Evolutionary conservation across 345 rosid species (phyloP).

Genomic region (Eucalyptus pauciflora): DNA sequence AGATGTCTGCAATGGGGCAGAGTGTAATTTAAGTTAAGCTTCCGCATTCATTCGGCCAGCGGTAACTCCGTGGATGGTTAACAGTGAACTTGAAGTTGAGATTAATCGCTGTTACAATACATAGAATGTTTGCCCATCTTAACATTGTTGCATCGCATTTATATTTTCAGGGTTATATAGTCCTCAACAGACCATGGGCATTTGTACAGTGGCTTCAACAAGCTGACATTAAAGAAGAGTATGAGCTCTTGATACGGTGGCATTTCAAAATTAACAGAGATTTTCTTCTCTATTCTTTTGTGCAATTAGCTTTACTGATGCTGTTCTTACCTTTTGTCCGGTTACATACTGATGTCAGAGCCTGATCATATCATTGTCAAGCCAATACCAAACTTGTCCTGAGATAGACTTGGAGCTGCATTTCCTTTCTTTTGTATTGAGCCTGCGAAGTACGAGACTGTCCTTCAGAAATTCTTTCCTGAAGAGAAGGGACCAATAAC

Average conservation of each 20-base stretch:
- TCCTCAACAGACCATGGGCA: slow-evolving; percentile 96
- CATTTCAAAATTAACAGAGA: background rate
- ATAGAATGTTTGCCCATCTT: background rate
- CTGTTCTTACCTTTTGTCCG: slow-evolving; percentile 12
- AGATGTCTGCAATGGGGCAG: background rate
- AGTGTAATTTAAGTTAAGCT: background rate
- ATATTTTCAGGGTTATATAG: slow-evolving; percentile 72
- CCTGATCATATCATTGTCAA: slow-evolving; percentile 91
- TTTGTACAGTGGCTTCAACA: slow-evolving; percentile 96
- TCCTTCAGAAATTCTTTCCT: slow-evolving; percentile 71
- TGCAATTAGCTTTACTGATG: background rate
- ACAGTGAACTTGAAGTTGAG: background rate
- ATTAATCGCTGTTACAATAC: background rate
- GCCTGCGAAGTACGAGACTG: slow-evolving; percentile 76
- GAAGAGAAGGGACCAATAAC: slow-evolving; percentile 72
- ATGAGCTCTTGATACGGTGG: slow-evolving; percentile 2
- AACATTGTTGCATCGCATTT: background rate
- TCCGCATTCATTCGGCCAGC: background rate
- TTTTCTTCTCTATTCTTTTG: background rate
- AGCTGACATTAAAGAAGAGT: slow-evolving; percentile 89
- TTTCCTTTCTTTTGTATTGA: slow-evolving; percentile 97
- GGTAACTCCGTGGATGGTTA: background rate
- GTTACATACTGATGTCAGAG: slow-evolving; percentile 91
- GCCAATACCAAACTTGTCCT: slow-evolving; percentile 91
- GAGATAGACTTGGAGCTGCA: slow-evolving; percentile 78